Conservation (phyloP, 2,329 filamentous ascomycete species). For the Parafenestella ontariensis region DNA sequence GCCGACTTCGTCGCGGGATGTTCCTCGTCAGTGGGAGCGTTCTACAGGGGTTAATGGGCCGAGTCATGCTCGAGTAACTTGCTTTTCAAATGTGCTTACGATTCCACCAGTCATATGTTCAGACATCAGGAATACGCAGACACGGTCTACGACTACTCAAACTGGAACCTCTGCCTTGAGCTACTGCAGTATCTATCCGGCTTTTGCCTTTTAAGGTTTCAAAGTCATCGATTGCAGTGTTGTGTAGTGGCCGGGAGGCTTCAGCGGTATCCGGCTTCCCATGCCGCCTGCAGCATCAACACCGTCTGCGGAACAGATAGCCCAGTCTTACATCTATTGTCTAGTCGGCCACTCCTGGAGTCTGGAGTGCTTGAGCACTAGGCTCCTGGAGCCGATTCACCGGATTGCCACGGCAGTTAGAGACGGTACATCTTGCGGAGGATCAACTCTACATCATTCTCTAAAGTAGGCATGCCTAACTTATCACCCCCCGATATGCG, state of each 20-base stretch:
- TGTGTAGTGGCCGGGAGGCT: background rate
- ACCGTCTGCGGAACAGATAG: too few relatives aligned
- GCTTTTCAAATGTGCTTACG: slow-evolving; percentile 8
- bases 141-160: slow-evolving; percentile 2
- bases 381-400: too few relatives aligned
- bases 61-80: slow-evolving; percentile 4
- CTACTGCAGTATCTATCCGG: slow-evolving; percentile 4
- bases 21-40: slow-evolving; percentile 3
- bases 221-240: background rate
- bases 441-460: background rate
- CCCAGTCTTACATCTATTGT: background rate
- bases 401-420: too few relatives aligned
- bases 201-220: background rate
- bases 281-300: background rate
- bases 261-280: background rate
- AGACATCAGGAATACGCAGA: background rate
- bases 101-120: background rate
- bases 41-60: background rate
- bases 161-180: slow-evolving; percentile 5
- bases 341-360: background rate
- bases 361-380: background rate
- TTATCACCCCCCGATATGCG: background rate
- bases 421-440: too few relatives aligned
- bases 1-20: slow-evolving; percentile 2
- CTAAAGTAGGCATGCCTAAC: background rate